Conservation (phyloP, 2,329 filamentous ascomycete genomes). For the Hymenotorrendiella dingleyae region DNA sequence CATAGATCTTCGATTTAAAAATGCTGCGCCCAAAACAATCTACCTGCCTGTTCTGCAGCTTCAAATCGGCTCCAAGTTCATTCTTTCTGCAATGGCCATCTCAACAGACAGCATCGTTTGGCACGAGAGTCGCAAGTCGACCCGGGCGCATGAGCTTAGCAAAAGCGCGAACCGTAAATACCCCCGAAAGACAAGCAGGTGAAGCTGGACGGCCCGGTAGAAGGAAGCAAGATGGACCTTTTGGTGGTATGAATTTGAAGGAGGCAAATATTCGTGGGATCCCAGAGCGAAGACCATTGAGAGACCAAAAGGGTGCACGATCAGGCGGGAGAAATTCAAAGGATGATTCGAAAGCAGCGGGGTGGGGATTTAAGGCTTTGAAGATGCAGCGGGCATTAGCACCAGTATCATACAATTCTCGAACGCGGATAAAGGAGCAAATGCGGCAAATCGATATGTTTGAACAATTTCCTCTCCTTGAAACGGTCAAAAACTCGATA, state of each 20-base stretch:
- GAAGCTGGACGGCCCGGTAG: slow-evolving; percentile 27
- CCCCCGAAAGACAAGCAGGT: slow-evolving; percentile 5
- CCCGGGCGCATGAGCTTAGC: slow-evolving; percentile 26
- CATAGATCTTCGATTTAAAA: neutral
- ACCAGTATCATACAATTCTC: slow-evolving; percentile 68
- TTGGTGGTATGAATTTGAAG: slow-evolving; percentile 53
- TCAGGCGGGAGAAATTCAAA: slow-evolving; percentile 4
- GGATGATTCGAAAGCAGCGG: slow-evolving; percentile 35
- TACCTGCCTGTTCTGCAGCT: slow-evolving; percentile 26
- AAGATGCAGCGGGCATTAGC: slow-evolving; percentile 87
- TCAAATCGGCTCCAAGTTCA: slow-evolving; percentile 13
- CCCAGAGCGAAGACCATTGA: slow-evolving; percentile 31
- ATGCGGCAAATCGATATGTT: slow-evolving; percentile 72
- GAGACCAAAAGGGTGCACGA: slow-evolving; percentile 10
- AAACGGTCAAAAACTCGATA: slow-evolving; percentile 65
- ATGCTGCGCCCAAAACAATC: slow-evolving; percentile 26
- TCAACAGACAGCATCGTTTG: slow-evolving; percentile 24
- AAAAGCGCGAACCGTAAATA: slow-evolving; percentile 18
- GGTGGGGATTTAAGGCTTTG: slow-evolving; percentile 67
- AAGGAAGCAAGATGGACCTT: slow-evolving; percentile 45
- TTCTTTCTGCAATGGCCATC: slow-evolving; percentile 15
- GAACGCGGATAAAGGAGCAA: slow-evolving; percentile 43
- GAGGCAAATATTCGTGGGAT: slow-evolving; percentile 38
- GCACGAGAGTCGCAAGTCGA: slow-evolving; percentile 19
- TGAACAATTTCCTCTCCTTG: slow-evolving; percentile 71